A percentile compares a stretch with the other conserved stretches of the same genome.
These are phyloP conservation scores for Zostera marina DNA, from an alignment of 116 monocot species.

Conservation along the genomic window DNA sequence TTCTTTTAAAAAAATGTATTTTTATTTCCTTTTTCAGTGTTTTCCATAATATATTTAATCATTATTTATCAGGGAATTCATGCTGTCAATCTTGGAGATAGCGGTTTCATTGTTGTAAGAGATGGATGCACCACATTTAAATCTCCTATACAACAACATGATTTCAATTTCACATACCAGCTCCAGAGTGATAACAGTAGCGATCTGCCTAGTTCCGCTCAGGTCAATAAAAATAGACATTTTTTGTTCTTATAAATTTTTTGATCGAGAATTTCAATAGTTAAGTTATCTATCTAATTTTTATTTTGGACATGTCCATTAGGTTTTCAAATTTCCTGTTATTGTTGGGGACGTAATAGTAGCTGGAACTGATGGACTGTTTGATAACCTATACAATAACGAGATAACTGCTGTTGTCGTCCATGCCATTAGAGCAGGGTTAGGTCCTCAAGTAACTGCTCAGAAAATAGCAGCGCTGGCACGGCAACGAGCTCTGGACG, in stretches of 20 bases:
- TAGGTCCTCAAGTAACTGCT: conserved; percentile 35
- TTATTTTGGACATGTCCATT: not conserved
- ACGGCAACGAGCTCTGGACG: conserved; percentile 41
- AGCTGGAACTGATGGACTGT: conserved; percentile 55
- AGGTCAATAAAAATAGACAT: conserved; percentile 21
- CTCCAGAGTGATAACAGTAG: conserved; percentile 55
- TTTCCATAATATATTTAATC: not conserved
- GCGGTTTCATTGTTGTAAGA: conserved; percentile 65
- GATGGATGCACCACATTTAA: conserved; percentile 48
- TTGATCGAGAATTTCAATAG: no score
- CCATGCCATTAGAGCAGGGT: conserved; percentile 27
- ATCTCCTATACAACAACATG: conserved; percentile 55
- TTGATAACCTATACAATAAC: conserved; percentile 45
- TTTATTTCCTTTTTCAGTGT: not conserved
- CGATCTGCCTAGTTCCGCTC: conserved; percentile 64
- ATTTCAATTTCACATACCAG: conserved; percentile 60
- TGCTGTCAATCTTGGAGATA: conserved; percentile 77
- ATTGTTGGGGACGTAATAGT: conserved; percentile 43
- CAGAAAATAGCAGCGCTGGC: conserved; percentile 58
- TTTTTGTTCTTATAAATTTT: no score
- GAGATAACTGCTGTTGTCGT: conserved; percentile 44
- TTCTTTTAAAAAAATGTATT: no score
- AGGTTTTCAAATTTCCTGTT: conserved; percentile 40
- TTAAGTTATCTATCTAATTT: no score
- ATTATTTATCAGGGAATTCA: conserved; percentile 28